Evolutionary conservation across 345 rosid genomes (phyloP), one percentile per base, ranked within the genome.

Genomic region (Linum usitatissimum): DNA sequence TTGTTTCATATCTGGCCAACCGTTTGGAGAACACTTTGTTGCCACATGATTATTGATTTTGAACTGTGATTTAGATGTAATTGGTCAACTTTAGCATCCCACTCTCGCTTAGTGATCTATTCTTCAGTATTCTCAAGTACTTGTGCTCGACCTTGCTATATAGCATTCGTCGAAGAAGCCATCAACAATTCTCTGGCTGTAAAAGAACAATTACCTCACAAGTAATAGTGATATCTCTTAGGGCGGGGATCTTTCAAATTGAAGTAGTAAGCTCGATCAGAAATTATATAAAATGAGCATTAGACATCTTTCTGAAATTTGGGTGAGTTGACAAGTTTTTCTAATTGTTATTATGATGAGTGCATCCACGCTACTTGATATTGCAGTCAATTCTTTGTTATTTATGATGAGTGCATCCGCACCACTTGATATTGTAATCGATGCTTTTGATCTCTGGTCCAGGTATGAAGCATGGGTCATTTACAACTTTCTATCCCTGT

Each of bases 401-500:
- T 40, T 1, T 6, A 40, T 40, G 28, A 23, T 12, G 10, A 2
- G 48, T 40, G 8, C 48, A 40, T 40, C 48, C 48, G 5, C 48
- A 0, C 51, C 17, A 45, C 4, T 45, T 45, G 3, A 10, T 45
- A 45, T 45, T 45, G 8, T 15, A 45, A 15, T 45, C 59, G 61
- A 66, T 61, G 45, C 19, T 70, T 70, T 53, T 12, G 18, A 14
- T 49, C 4, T 20, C 57, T 57, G 42, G 80, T 76, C 68, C 92
- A 91, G 96, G 59, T 91, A 91, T 66, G 98, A 91, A 80, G 98
- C 98, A 61, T 91, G 98, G 98, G 98, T 91, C 74, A 91, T 91
- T 51, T 91, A 91, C 58, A 91, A 91, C 71, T 91, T 91, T 79
- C 74, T 91, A 39, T 88, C 96, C 20, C 69, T 91, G 63, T 91